phyloP scores from a whole-genome alignment of 169 alveolate species.

The Plasmodium gonderi region DNA sequence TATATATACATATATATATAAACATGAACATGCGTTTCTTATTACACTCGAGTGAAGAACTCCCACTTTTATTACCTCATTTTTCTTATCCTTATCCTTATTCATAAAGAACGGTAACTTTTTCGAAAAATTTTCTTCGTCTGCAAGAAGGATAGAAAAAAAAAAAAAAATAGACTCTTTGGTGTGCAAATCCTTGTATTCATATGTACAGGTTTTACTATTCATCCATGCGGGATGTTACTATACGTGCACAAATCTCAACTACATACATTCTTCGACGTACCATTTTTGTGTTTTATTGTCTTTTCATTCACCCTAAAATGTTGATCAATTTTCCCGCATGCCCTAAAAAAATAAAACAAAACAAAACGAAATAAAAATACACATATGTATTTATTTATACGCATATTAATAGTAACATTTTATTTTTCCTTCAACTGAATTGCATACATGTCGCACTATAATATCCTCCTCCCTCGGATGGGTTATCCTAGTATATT shows the following conservation, averaged over 20 bases:
- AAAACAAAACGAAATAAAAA: not conserved
- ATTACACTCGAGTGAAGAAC: not conserved
- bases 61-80: not conserved
- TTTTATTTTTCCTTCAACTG: not conserved
- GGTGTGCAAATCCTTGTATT: not conserved
- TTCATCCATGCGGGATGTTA: not conserved
- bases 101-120: slow-evolving; percentile 48
- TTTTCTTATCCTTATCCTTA: not conserved
- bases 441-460: not conserved
- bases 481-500: too few species aligned
- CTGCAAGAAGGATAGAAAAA: not conserved
- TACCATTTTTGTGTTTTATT: not conserved
- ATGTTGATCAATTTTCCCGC: slow-evolving; percentile 37
- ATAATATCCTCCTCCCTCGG: too few species aligned
- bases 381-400: not conserved
- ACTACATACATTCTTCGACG: not conserved
- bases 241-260: not conserved
- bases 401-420: not conserved
- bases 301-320: not conserved
- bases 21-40: not conserved
- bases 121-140: slow-evolving; percentile 14
- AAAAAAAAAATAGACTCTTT: not conserved
- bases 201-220: not conserved
- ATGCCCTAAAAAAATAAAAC: slow-evolving; percentile 18
- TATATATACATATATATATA: not conserved